Base-by-base conservation (phyloP, 2,329 filamentous ascomycete species). In the Arthrobotrys pseudoclavata region DNA sequence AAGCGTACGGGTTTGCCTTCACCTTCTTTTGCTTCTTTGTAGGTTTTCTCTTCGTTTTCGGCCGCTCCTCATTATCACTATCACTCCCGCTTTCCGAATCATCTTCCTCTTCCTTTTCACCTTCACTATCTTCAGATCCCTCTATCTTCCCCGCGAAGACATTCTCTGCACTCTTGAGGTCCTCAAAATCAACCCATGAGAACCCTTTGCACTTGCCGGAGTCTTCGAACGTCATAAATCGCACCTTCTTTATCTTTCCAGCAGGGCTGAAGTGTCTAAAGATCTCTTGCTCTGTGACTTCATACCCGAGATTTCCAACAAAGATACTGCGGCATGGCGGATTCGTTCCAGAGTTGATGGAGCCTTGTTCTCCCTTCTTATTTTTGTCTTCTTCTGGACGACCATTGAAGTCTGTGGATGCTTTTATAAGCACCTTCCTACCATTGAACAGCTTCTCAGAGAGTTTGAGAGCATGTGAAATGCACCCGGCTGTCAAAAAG, bases 191-290 rank as follows among this genome's bases (percentile, higher is more conserved):
- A 78, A 99, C 90, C 94, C 96, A 99, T 4, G 91, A 96, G 85
- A 91, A 99, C 18, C 96, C 96, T 85, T 98, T 98, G 86, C 96
- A 99, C 85, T 98, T 99, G 50, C 96, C 96, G 20, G 91, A 91
- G 84, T 99, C 96, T 84, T 98, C 93, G 83, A 99, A 99, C 0
- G 94, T 97, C 1, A 96, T 96, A 80, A 98, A 86, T 85, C 97
- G 95, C 79, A 93, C 88, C 85, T 92, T 92, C 66, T 91, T 89
- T 79, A 98, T 89, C 79, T 91, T 87, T 62, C 96, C 96, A 83
- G 95, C 98, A 83, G 91, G 92, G 60, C 88, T 87, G 83, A 97
- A 98, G 83, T 97, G 93, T 79, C 90, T 87, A 80, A 89, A 87
- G 61, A 99, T 84, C 81, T 93, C 90, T 68, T 97, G 93, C 81